A percentile compares a stretch with the other conserved stretches of the same genome.
Conservation (phyloP, 2,329 filamentous ascomycete species). For the Rutstroemia sp. region DNA sequence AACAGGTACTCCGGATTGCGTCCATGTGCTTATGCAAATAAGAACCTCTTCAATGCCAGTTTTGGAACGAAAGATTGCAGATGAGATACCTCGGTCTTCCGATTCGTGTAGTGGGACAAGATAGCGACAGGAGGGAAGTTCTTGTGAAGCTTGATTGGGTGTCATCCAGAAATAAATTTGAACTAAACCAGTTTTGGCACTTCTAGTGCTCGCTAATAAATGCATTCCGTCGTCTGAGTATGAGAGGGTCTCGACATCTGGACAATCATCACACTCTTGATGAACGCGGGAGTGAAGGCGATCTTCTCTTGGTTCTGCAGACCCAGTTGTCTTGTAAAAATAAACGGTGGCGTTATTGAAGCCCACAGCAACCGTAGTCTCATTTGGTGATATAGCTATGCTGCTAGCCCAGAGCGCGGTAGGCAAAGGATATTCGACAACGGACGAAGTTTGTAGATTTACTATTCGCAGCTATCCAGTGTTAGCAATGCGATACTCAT, state of each 20-base stretch:
- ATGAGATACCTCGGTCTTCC: conserved; percentile 34
- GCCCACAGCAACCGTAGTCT: conserved; percentile 35
- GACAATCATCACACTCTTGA: conserved; percentile 30
- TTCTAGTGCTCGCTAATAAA: conserved; percentile 34
- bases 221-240: conserved; percentile 35
- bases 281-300: conserved; percentile 31
- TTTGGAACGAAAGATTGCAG: conserved; percentile 31
- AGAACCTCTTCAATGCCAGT: conserved; percentile 30
- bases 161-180: conserved; percentile 34
- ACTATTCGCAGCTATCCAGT: conserved; percentile 32
- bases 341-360: conserved; percentile 35
- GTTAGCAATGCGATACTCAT: neutral
- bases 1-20: conserved; percentile 35
- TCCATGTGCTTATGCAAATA: conserved; percentile 36
- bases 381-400: conserved; percentile 33
- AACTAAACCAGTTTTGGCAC: conserved; percentile 31
- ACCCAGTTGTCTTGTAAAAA: conserved; percentile 33
- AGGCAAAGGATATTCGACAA: conserved; percentile 34
- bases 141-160: conserved; percentile 32
- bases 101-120: conserved; percentile 34
- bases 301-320: conserved; percentile 32
- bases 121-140: conserved; percentile 32
- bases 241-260: conserved; percentile 33
- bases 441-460: conserved; percentile 30
- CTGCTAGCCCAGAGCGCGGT: conserved; percentile 34